These are phyloP conservation scores for Aspergillus japonicus DNA, from an alignment of 2,329 filamentous ascomycete genomes.

Conservation along the genomic window DNA sequence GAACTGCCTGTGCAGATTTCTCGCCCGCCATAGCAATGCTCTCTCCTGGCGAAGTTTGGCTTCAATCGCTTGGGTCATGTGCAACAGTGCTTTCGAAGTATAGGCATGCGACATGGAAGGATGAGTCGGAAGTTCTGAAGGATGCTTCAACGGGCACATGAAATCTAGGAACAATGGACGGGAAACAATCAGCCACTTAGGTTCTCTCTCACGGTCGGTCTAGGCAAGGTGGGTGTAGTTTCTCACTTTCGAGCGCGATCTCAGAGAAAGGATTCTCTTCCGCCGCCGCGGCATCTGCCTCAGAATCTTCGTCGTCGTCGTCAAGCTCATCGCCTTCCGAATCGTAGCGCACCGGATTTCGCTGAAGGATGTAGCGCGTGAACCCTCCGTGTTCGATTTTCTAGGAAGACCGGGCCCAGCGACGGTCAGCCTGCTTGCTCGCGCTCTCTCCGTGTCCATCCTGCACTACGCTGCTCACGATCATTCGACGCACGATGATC, in stretches of 20 bases:
- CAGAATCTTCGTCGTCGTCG: constrained; percentile 57
- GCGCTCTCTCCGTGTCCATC: background rate
- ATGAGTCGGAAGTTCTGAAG: constrained; percentile 59
- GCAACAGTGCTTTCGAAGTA: constrained; percentile 57
- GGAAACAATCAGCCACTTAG: constrained; percentile 10
- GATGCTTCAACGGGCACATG: constrained; percentile 61
- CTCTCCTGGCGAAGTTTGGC: constrained; percentile 59
- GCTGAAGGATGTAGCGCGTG: constrained; percentile 57
- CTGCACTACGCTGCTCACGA: background rate
- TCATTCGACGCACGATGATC: background rate
- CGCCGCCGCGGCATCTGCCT: constrained; percentile 57
- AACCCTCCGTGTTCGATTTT: constrained; percentile 64
- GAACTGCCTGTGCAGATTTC: constrained; percentile 58
- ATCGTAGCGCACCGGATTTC: constrained; percentile 61
- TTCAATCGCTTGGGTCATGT: constrained; percentile 57
- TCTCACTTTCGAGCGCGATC: constrained; percentile 55
- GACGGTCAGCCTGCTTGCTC: background rate
- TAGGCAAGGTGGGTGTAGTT: constrained; percentile 17
- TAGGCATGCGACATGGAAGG: constrained; percentile 60
- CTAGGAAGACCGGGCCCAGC: constrained; percentile 34
- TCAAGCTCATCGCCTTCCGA: constrained; percentile 64
- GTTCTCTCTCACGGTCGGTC: background rate
- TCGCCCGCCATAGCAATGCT: constrained; percentile 56
- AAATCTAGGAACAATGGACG: constrained; percentile 45
- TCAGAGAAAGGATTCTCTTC: constrained; percentile 63